phyloP scores from a whole-genome alignment of 1,139 yeast species.

The Yamadazyma blattariae region DNA sequence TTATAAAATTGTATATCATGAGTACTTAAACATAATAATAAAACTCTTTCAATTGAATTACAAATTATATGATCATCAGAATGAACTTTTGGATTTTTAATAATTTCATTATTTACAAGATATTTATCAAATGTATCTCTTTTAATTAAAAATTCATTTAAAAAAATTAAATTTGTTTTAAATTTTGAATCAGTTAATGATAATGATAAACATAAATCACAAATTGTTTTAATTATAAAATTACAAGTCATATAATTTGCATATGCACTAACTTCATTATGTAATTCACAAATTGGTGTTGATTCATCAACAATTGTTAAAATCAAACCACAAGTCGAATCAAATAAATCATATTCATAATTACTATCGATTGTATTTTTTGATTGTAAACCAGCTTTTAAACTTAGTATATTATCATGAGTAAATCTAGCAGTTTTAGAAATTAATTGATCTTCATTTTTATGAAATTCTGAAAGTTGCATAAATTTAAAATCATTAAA shows the following conservation, averaged over 20 bases:
- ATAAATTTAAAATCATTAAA: slow-evolving; percentile 29
- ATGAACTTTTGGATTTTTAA: slow-evolving; percentile 15
- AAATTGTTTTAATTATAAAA: slow-evolving; percentile 31
- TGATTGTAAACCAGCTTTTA: slow-evolving; percentile 32
- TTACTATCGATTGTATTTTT: slow-evolving; percentile 7
- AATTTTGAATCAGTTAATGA: slow-evolving; percentile 36
- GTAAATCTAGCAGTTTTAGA: slow-evolving; percentile 21
- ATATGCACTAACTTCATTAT: slow-evolving; percentile 21
- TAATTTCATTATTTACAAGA: slow-evolving; percentile 22
- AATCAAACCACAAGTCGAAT: slow-evolving; percentile 35
- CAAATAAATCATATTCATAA: slow-evolving; percentile 23
- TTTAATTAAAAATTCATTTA: slow-evolving; percentile 25
- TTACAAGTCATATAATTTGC: slow-evolving; percentile 31
- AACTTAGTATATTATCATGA: slow-evolving; percentile 28
- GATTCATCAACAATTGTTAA: slow-evolving; percentile 27
- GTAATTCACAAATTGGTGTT: slow-evolving; percentile 16
- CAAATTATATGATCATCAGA: slow-evolving; percentile 9
- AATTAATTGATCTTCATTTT: slow-evolving; percentile 12
- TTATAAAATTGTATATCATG: slow-evolving; percentile 58
- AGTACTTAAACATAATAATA: slow-evolving; percentile 51
- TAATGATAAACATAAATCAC: slow-evolving; percentile 37
- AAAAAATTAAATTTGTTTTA: slow-evolving; percentile 36
- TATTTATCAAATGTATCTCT: slow-evolving; percentile 22
- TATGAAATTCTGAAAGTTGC: slow-evolving; percentile 16
- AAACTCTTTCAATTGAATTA: slow-evolving; percentile 37